Evolutionary conservation across 148 eudicot genomes (phyloP).

Genomic region (Cornus controversa): DNA sequence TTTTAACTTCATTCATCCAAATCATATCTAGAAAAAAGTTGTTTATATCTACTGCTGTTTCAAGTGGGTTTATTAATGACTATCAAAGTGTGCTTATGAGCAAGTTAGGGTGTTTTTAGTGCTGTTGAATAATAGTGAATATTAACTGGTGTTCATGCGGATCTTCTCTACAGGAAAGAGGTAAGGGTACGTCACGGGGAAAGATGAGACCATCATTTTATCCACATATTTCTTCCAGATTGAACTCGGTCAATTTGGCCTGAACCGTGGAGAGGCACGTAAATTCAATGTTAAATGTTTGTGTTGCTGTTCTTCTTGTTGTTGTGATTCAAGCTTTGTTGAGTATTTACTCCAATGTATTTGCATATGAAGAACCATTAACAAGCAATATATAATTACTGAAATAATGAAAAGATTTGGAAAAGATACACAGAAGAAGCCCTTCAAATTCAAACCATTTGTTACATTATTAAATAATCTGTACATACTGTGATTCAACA

Average conservation of each 20-base stretch:
- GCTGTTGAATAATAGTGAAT: background rate
- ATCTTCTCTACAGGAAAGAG: constrained; percentile 58
- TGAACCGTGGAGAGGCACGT: background rate
- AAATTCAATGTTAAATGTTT: background rate
- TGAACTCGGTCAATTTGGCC: constrained; percentile 17
- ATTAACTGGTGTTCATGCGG: constrained; percentile 1
- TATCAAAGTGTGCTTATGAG: background rate
- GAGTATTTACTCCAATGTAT: no score
- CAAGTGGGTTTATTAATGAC: background rate
- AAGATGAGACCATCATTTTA: constrained; percentile 46
- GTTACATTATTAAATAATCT: no score
- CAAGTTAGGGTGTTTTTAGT: background rate
- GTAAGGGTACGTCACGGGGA: constrained; percentile 41
- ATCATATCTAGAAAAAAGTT: no score
- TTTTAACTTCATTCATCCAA: constrained; percentile 1
- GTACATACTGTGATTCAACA: background rate
- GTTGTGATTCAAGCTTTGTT: no score
- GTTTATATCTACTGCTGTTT: background rate
- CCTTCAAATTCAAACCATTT: no score
- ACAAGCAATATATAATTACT: no score
- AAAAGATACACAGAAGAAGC: no score
- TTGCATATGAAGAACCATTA: no score
- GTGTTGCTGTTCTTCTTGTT: no score
- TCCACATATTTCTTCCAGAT: constrained; percentile 62
- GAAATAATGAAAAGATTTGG: no score